These are phyloP conservation scores for Cucurbita ficifolia DNA, from an alignment of 306 rosid genomes.

Conservation along the genomic window DNA sequence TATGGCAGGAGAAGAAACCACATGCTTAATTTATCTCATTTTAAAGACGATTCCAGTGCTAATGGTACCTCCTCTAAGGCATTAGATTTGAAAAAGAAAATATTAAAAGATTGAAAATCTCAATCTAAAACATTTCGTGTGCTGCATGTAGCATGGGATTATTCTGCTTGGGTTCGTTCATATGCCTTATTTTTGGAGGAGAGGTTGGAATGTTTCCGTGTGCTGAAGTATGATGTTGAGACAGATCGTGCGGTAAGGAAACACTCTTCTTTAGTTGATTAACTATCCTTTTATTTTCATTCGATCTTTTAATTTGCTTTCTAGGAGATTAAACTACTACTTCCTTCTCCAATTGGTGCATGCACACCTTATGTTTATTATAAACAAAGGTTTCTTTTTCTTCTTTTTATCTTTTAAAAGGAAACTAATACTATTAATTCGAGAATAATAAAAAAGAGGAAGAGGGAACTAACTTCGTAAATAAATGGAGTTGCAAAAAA, in stretches of 20 bases:
- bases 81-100: neutral
- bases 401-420: neutral
- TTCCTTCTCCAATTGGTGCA: neutral
- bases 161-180: constrained; percentile 87
- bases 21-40: constrained; percentile 98
- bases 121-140: constrained; percentile 7
- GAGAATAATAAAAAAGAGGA: neutral
- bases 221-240: constrained; percentile 80
- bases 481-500: neutral
- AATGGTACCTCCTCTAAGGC: constrained; percentile 39
- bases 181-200: constrained; percentile 98
- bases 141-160: constrained; percentile 80
- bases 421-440: neutral
- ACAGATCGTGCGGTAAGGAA: constrained; percentile 76
- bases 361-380: neutral
- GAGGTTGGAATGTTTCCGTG: constrained; percentile 93
- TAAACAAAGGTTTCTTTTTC: neutral
- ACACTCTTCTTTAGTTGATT: neutral
- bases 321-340: neutral
- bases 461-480: neutral
- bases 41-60: constrained; percentile 97
- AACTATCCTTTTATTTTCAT: neutral
- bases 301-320: neutral
- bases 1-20: constrained; percentile 96
- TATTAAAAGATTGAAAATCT: neutral